phyloP scores from a whole-genome alignment of 495 filamentous ascomycete species.

The Peziza echinospora region DNA sequence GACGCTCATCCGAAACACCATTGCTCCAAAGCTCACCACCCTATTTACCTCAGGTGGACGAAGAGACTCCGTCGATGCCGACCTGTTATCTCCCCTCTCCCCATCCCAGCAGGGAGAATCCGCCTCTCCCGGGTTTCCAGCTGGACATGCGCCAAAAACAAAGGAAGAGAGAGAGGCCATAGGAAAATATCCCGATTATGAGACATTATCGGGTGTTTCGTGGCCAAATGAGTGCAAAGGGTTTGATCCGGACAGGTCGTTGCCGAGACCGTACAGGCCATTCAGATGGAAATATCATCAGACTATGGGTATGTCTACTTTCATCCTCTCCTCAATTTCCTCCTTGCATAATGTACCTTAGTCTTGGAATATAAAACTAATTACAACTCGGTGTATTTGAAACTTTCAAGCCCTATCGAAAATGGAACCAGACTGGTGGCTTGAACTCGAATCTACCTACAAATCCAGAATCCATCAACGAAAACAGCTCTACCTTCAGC shows the following conservation, averaged over 20 bases:
- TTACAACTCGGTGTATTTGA: background rate
- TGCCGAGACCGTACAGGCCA: constrained; percentile 52
- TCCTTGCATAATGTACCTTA: too few relatives aligned
- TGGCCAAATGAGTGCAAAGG: constrained; percentile 41
- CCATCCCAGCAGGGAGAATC: background rate
- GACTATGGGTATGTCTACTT: constrained; percentile 60
- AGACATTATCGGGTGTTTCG: constrained; percentile 55
- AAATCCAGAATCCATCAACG: constrained; percentile 46
- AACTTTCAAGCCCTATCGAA: constrained; percentile 44
- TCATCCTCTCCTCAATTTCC: background rate
- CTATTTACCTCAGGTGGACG: too few relatives aligned
- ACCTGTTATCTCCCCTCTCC: too few relatives aligned
- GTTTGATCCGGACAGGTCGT: constrained; percentile 43
- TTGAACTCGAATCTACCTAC: constrained; percentile 71
- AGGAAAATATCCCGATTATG: constrained; percentile 71
- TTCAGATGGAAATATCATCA: constrained; percentile 82
- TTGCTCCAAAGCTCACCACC: too few relatives aligned
- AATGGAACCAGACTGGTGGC: constrained; percentile 72
- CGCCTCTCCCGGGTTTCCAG: constrained; percentile 23
- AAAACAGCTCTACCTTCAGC: constrained; percentile 39
- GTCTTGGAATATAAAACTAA: too few relatives aligned
- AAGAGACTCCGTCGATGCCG: too few relatives aligned
- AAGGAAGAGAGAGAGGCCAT: constrained; percentile 48
- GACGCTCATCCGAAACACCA: too few relatives aligned
- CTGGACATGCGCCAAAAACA: constrained; percentile 34